Percentiles rank a stretch among this genome's conserved stretches.
These are phyloP conservation scores for Eutrema salsugineum DNA, from an alignment of 441 rosid species.

Conservation along the genomic window DNA sequence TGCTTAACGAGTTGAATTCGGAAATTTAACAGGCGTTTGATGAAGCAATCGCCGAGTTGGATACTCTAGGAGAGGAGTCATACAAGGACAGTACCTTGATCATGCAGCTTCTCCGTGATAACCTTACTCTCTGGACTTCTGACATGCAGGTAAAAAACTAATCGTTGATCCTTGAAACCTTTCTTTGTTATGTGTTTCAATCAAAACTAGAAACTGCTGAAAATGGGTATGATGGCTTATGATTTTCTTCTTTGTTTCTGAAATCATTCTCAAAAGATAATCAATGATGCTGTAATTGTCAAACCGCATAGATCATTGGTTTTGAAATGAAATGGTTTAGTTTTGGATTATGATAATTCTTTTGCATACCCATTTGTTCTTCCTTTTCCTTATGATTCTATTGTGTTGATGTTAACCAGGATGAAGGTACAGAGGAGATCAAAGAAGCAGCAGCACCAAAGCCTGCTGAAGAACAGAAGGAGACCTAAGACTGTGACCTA, in stretches of 20 bases:
- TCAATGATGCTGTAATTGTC: neutral
- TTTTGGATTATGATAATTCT: neutral
- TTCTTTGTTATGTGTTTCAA: neutral
- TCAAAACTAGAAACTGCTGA: neutral
- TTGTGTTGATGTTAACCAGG: slow-evolving; percentile 30
- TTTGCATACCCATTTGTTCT: neutral
- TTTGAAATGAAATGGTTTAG: neutral
- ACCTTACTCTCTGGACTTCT: slow-evolving; percentile 72
- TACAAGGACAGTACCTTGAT: slow-evolving; percentile 73
- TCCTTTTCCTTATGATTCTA: neutral
- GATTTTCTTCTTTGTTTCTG: neutral
- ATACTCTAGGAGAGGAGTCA: slow-evolving; percentile 68
- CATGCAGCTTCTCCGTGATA: slow-evolving; percentile 79
- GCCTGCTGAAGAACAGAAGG: slow-evolving; percentile 46
- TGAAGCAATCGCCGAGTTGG: slow-evolving; percentile 71
- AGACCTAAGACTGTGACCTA: slow-evolving; percentile 19
- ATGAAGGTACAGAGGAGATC: slow-evolving; percentile 62
- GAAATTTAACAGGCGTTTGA: slow-evolving; percentile 48
- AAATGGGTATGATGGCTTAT: neutral
- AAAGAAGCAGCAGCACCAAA: slow-evolving; percentile 56
- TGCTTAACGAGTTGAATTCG: neutral
- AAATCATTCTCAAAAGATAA: neutral
- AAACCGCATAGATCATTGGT: neutral
- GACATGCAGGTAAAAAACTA: slow-evolving; percentile 52
- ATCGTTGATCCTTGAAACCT: neutral